Base-by-base conservation (phyloP, 2,329 filamentous ascomycete genomes). In the Beauveria sp. region DNA sequence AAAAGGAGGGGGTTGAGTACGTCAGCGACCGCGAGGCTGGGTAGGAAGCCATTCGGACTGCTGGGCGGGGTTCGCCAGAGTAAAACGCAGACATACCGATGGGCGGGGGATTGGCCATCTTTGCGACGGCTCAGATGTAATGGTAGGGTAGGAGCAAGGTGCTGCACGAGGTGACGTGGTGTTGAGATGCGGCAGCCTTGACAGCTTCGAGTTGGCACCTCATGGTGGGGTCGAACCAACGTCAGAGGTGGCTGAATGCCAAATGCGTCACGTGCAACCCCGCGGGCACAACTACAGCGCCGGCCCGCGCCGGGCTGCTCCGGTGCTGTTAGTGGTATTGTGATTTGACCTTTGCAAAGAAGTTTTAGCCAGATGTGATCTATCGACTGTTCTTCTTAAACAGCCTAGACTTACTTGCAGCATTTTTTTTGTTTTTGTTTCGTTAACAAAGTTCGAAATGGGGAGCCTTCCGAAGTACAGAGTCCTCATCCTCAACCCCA, bases 401-500 rank as follows among this genome's bases (percentile, higher is more conserved):
- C 3, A 5, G n/a, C 7, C 5, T 5, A 38, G 2, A 52, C 18
- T 22, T 18, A 24, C 14, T 18, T 7, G 38, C 14, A 60, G 50
- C 65, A 28, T 60, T 60, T 26, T 60, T 60, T 56, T 58, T 26
- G 22, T 22, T 22, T 22, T 55, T 50, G 9, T 34, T 9, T 34
- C 28, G 14, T 12, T 14, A 51, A 14, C 28, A 38, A n/a, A 12
- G 22, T 8, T 52, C 24, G 47, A 52, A 43, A 57, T 56, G 47
- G 24, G n/a, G 9, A 30, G 56, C 63, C 24, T 63, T 22, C 12
- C 58, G 54, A 66, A 62, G 59, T 59, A 71, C 57, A 67, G 66
- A 57, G 85, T 93, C 64, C 79, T 93, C 46, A 78, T 93, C 63
- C 80, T 93, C 67, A 93, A 95, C 69, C 90, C 90, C 40, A 95